Conservation (phyloP, 345 rosid genomes). For the Eucalyptus marginata region DNA sequence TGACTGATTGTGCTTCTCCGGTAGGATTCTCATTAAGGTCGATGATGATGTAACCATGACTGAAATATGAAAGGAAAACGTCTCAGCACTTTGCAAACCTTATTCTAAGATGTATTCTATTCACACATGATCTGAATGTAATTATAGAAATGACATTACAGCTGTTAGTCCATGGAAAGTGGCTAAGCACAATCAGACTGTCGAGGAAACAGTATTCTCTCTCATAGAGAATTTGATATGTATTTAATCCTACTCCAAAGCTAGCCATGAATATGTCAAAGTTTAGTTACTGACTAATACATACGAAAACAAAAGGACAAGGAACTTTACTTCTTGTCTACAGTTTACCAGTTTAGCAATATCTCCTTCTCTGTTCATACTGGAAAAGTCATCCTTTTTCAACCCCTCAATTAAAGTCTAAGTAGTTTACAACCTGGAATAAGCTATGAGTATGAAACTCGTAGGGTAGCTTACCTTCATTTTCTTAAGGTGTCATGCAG, state of each 20-base stretch:
- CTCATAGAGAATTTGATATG: background rate
- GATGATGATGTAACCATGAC: background rate
- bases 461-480: background rate
- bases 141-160: background rate
- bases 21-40: background rate
- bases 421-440: background rate
- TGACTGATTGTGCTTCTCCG: background rate
- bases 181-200: background rate
- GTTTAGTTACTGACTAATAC: background rate
- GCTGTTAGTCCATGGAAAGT: background rate
- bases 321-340: background rate
- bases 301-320: background rate
- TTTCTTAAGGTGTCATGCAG: background rate
- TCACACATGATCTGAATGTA: background rate
- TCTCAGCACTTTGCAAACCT: background rate
- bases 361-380: background rate
- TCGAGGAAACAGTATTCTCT: background rate
- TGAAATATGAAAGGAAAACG: background rate
- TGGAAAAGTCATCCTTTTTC: background rate
- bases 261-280: background rate
- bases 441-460: background rate
- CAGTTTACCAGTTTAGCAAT: background rate
- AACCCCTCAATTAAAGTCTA: background rate
- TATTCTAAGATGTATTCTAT: background rate
- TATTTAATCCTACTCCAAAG: background rate